A percentile compares a stretch with the other conserved stretches of the same genome.
phyloP scores from a whole-genome alignment of 768 basidiomycete species.

The Sarcomyxa edulis region DNA sequence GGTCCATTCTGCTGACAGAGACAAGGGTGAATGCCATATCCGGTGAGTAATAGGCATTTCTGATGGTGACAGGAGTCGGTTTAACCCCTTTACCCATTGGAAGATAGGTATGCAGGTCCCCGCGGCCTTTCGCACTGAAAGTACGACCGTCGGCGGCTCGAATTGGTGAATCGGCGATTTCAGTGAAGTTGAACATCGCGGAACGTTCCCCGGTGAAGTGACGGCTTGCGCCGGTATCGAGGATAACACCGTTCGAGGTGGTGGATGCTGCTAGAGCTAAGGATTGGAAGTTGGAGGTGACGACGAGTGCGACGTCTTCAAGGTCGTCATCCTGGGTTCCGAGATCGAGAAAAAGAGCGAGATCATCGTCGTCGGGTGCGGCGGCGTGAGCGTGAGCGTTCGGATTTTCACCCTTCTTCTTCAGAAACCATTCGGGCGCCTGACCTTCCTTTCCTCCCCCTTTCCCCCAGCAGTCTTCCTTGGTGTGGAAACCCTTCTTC shows the following conservation, averaged over 20 bases:
- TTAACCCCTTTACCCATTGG: slow-evolving; percentile 13
- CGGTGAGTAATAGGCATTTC: slow-evolving; percentile 19
- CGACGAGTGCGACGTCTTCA: slow-evolving; percentile 1
- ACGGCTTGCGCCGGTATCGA: slow-evolving; percentile 25
- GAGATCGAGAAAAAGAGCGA: not conserved
- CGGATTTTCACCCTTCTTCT: not conserved
- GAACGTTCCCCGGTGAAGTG: slow-evolving; percentile 24
- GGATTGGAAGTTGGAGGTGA: not conserved
- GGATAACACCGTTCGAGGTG: slow-evolving; percentile 10
- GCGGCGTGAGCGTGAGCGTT: not conserved
- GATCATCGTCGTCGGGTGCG: not conserved
- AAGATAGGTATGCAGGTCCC: slow-evolving; percentile 19
- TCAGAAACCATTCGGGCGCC: not conserved
- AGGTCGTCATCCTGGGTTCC: too few relatives aligned
- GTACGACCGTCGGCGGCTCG: slow-evolving; percentile 20
- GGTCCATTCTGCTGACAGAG: slow-evolving; percentile 16
- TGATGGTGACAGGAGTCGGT: slow-evolving; percentile 14
- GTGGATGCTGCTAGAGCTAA: too few relatives aligned
- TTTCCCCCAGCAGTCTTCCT: too few relatives aligned
- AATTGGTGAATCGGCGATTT: slow-evolving; percentile 15
- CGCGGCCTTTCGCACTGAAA: slow-evolving; percentile 20
- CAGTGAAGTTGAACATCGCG: slow-evolving; percentile 18
- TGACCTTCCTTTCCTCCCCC: too few relatives aligned
- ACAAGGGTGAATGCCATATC: slow-evolving; percentile 22
- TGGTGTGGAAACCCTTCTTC: slow-evolving; percentile 9